A percentile compares a stretch with the other conserved stretches of the same genome.
These are phyloP conservation scores for Scedosporium dehoogii DNA, from an alignment of 2,329 filamentous ascomycete species.

Conservation along the genomic window DNA sequence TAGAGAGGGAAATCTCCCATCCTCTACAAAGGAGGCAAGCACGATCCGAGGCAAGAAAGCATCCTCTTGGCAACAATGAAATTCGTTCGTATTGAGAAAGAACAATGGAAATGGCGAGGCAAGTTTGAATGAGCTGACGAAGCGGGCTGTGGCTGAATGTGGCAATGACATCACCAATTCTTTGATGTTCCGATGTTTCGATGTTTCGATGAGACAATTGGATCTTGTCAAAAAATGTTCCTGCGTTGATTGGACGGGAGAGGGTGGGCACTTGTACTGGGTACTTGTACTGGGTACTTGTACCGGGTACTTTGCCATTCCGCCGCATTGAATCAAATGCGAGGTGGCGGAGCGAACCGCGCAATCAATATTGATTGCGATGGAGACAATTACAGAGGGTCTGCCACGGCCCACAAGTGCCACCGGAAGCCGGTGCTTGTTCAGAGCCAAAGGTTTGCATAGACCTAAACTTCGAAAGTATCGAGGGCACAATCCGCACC, in stretches of 20 bases:
- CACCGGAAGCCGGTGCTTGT: no score
- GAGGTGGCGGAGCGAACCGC: conserved; percentile 1
- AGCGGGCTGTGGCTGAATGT: not conserved
- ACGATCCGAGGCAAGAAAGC: not conserved
- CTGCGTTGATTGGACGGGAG: not conserved
- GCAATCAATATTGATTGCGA: not conserved
- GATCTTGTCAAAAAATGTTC: not conserved
- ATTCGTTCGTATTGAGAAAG: not conserved
- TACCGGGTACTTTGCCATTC: no score
- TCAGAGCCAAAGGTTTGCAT: no score
- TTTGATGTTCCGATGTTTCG: not conserved
- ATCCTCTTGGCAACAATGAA: not conserved
- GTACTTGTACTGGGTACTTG: not conserved
- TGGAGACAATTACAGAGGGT: no score
- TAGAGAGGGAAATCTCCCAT: no score
- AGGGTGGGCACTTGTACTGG: not conserved
- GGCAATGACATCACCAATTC: conserved; percentile 3
- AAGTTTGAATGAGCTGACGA: not conserved
- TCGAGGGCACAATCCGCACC: no score
- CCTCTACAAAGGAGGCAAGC: not conserved
- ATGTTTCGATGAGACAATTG: not conserved
- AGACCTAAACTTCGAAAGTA: no score
- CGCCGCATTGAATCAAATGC: not conserved
- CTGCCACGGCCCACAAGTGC: no score
- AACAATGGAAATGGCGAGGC: not conserved